phyloP scores from a whole-genome alignment of 2,329 filamentous ascomycete genomes.

The Alternaria alternata region DNA sequence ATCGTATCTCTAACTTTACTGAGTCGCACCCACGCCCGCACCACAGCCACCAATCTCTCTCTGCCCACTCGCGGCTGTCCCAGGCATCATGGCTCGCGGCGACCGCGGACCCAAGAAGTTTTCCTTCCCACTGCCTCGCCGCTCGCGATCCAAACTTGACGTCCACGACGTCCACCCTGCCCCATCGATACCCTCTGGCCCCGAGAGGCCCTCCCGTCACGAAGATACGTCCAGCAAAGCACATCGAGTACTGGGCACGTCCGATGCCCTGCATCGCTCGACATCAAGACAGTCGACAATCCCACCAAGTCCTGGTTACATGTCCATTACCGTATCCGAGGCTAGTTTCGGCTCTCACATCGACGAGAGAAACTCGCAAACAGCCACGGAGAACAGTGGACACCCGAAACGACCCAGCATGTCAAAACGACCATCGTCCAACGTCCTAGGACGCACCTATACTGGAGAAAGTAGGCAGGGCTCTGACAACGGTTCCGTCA shows the following conservation, averaged over 20 bases:
- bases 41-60: slow-evolving; percentile 20
- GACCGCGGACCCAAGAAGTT: slow-evolving; percentile 42
- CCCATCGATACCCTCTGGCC: slow-evolving; percentile 26
- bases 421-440: slow-evolving; percentile 47
- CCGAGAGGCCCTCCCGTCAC: slow-evolving; percentile 36
- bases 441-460: slow-evolving; percentile 38
- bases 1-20: slow-evolving; percentile 26
- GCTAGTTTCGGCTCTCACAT: slow-evolving; percentile 39
- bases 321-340: slow-evolving; percentile 43
- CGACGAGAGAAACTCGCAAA: slow-evolving; percentile 31
- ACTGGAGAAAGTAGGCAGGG: slow-evolving; percentile 31
- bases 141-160: slow-evolving; percentile 32
- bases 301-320: slow-evolving; percentile 42
- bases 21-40: slow-evolving; percentile 37
- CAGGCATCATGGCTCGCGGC: slow-evolving; percentile 42
- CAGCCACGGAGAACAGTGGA: slow-evolving; percentile 28
- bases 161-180: slow-evolving; percentile 28
- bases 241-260: slow-evolving; percentile 50
- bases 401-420: slow-evolving; percentile 31
- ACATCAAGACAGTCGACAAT: slow-evolving; percentile 31
- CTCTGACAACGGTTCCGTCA: slow-evolving; percentile 42
- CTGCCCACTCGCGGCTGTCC: neutral
- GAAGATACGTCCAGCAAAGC: slow-evolving; percentile 45
- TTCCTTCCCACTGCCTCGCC: slow-evolving; percentile 50
- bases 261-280: slow-evolving; percentile 37